Conservation (phyloP, 2,329 filamentous ascomycete species). For the Ascocoryne sarcoides region DNA sequence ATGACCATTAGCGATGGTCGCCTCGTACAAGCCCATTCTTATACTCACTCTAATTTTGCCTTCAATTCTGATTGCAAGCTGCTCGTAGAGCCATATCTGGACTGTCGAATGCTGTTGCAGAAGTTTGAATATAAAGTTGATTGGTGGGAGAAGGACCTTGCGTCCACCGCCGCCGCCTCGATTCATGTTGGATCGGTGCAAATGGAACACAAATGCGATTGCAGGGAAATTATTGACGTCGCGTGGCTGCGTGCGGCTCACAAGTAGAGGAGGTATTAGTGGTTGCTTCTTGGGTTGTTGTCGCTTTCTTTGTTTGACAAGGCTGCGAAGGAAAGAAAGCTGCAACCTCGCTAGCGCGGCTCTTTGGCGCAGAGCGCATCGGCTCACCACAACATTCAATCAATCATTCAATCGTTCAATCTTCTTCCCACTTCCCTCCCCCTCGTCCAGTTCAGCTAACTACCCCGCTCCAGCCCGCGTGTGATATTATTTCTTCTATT, state of each 20-base stretch:
- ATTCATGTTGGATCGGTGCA: no score
- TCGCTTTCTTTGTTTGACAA: not conserved
- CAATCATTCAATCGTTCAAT: not conserved
- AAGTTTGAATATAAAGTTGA: constrained; percentile 92
- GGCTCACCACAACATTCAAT: no score
- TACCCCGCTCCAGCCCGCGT: no score
- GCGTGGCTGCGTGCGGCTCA: no score
- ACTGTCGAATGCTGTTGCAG: constrained; percentile 70
- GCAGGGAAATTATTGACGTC: no score
- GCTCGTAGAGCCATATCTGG: constrained; percentile 95
- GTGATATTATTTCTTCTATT: no score
- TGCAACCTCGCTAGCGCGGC: constrained; percentile 7
- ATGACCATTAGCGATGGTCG: constrained; percentile 15
- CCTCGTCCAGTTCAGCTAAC: no score
- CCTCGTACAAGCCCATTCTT: not conserved
- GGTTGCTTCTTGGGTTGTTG: no score
- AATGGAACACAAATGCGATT: no score
- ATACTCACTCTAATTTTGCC: constrained; percentile 83
- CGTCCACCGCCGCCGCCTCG: not conserved
- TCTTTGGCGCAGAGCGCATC: not conserved
- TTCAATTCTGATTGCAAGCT: constrained; percentile 87
- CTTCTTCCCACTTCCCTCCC: not conserved
- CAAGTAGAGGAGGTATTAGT: no score
- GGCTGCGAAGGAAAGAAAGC: not conserved
- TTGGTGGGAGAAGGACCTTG: constrained; percentile 53